A percentile compares a stretch with the other conserved stretches of the same genome.
phyloP scores from a whole-genome alignment of 495 filamentous ascomycete genomes.

The Trichoderma gamsii region DNA sequence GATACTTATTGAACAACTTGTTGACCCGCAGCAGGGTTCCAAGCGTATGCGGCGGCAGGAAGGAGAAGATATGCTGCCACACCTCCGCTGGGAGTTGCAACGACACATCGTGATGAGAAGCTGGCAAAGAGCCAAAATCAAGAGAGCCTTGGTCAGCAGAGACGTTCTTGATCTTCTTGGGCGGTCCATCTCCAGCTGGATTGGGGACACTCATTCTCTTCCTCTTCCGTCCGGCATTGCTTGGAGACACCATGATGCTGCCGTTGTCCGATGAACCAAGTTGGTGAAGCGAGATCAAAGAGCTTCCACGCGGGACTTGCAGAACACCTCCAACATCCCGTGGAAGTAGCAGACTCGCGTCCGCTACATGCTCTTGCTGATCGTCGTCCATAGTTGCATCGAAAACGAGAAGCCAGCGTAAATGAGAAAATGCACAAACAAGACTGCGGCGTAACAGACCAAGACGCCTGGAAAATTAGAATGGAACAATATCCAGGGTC shows the following conservation, averaged over 20 bases:
- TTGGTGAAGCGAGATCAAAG: neutral
- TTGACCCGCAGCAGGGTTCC: constrained; percentile 46
- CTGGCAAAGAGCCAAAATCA: neutral
- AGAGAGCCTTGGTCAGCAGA: neutral
- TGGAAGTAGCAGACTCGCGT: neutral
- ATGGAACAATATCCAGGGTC: neutral
- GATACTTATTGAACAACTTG: constrained; percentile 47
- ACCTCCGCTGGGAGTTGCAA: constrained; percentile 40
- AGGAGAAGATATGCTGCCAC: constrained; percentile 52
- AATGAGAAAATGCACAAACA: neutral
- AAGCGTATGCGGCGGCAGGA: constrained; percentile 44
- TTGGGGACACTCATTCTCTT: neutral
- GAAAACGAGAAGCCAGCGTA: neutral
- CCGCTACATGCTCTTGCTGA: neutral
- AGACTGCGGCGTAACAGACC: too few relatives aligned
- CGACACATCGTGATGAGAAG: neutral
- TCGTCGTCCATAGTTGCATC: neutral
- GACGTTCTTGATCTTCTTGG: neutral
- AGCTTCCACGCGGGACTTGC: neutral
- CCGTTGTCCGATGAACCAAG: neutral
- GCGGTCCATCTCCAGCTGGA: neutral
- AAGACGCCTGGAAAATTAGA: too few relatives aligned
- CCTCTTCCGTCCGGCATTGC: neutral
- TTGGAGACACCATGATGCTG: neutral
- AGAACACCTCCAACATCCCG: neutral